Evolutionary conservation across 1,284 basidiomycete genomes (phyloP), one percentile per base, ranked within the genome.

Genomic region (Fomitopsis betulina): DNA sequence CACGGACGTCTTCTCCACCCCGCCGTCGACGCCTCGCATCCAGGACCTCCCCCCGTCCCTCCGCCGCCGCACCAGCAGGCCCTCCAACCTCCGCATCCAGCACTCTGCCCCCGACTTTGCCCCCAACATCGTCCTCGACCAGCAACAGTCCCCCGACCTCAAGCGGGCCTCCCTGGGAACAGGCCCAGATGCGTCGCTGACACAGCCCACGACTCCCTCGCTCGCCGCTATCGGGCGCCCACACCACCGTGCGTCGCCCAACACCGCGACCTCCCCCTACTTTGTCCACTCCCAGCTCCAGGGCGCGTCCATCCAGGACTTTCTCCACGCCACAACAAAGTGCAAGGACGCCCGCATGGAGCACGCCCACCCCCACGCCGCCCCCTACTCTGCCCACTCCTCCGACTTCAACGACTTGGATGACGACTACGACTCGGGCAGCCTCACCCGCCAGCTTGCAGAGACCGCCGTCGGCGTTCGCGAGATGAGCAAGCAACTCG

Each of bases 401-500:
- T 66, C 65, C 60, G 58, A 67, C 58, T 57, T 66, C 37, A 61
- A 67, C 15, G 73, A 79, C 42, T 75, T 75, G 53, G 80, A 80
- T 17, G 87, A 89, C 35, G 86, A 87, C 37, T 85, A 85, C 45
- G 84, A 83, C 58, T 82, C 82, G 1, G 81, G 82, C 56, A 96
- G 85, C 69, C 75, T 98, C 65, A 98, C 97, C 3, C 89, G 86
- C 67, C 94, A 96, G 70, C 81, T 99, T 17, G 97, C 96, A 8
- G 96, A 96, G 76, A 99, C 96, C 15, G 97, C 96, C 15, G 93
- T 96, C 25, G 92, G 94, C 43, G 96, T 99, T 27, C 84, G 96
- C 54, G 97, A 99, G 75, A 96, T 98, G 93, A 96, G 94, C 85
- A 97, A 97, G 75, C 94, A 98, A 75, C 88, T 99, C 38, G 96